phyloP scores from a whole-genome alignment of 805 yeast genomes.

The Cyberlindnera bimundalis region DNA sequence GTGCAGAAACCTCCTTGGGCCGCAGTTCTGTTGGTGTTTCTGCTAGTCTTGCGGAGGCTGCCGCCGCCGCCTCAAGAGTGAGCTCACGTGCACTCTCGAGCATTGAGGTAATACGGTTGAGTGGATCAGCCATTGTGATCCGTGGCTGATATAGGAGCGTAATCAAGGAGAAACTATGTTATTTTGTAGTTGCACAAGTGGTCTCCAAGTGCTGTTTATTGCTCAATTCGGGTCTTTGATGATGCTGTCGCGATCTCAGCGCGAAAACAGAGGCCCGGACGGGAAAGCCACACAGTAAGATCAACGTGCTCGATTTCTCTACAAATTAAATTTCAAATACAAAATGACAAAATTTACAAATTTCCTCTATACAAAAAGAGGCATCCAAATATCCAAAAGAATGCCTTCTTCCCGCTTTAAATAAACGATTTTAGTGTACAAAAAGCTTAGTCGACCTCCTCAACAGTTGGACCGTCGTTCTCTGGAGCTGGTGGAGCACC shows the following conservation, averaged over 20 bases:
- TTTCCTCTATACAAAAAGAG: too few species aligned
- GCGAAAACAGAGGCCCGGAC: too few species aligned
- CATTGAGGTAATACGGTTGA: conserved; percentile 62
- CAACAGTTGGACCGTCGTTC: conserved; percentile 66
- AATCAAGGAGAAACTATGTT: too few species aligned
- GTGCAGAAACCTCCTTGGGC: conserved; percentile 61
- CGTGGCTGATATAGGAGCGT: too few species aligned
- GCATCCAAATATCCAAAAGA: not conserved
- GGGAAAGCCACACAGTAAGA: too few species aligned
- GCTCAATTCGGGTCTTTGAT: too few species aligned
- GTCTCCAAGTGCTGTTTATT: too few species aligned
- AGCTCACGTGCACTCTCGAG: conserved; percentile 77
- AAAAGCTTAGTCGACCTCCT: conserved; percentile 61
- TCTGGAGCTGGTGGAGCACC: conserved; percentile 47
- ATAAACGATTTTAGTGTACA: not conserved
- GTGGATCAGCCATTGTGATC: conserved; percentile 48
- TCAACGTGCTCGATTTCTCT: too few species aligned
- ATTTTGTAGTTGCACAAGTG: too few species aligned
- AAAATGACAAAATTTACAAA: not conserved
- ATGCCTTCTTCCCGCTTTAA: not conserved
- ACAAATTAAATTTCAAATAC: too few species aligned
- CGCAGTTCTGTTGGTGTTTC: conserved; percentile 57
- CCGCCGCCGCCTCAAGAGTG: conserved; percentile 79
- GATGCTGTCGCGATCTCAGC: too few species aligned
- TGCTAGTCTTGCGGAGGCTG: conserved; percentile 63